A percentile compares a stretch with the other conserved stretches of the same genome.
These are phyloP conservation scores for Venturia pyrina DNA, from an alignment of 2,329 filamentous ascomycete species.

Conservation along the genomic window DNA sequence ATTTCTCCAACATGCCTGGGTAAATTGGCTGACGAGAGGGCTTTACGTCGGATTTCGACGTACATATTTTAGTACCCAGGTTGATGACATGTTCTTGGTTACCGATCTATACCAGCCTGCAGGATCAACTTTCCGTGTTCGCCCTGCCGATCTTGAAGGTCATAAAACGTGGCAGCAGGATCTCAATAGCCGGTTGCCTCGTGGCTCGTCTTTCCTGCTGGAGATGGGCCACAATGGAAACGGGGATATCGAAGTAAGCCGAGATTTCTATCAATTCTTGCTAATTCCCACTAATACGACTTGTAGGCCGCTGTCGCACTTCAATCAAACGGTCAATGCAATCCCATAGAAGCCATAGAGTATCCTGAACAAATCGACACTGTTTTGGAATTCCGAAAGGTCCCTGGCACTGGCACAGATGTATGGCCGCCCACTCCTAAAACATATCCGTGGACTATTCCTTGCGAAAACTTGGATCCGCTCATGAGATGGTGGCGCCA, in stretches of 20 bases:
- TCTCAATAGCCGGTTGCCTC: conserved; percentile 24
- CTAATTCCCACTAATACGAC: neutral
- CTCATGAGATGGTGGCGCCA: conserved; percentile 46
- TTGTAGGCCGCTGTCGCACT: conserved; percentile 8
- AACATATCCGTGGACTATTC: conserved; percentile 38
- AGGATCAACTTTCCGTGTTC: conserved; percentile 40
- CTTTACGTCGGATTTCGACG: conserved; percentile 48
- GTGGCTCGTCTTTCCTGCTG: conserved; percentile 26
- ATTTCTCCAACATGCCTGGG: conserved; percentile 52
- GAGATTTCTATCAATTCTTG: neutral
- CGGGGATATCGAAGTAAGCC: conserved; percentile 24
- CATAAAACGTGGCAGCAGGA: conserved; percentile 23
- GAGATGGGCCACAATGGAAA: conserved; percentile 30
- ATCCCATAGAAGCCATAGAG: conserved; percentile 26
- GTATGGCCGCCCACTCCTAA: conserved; percentile 32
- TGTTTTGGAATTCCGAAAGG: conserved; percentile 37
- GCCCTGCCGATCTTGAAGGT: conserved; percentile 21
- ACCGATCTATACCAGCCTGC: conserved; percentile 31
- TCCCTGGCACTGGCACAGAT: conserved; percentile 26
- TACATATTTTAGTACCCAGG: conserved; percentile 44
- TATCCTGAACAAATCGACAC: conserved; percentile 30
- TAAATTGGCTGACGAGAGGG: conserved; percentile 52
- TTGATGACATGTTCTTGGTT: conserved; percentile 53
- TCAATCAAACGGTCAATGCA: conserved; percentile 18
- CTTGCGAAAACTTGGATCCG: conserved; percentile 41